Percentiles rank a stretch among this genome's conserved stretches.
Evolutionary conservation across 306 rosid genomes (phyloP).

Genomic region (Coriaria nepalensis): DNA sequence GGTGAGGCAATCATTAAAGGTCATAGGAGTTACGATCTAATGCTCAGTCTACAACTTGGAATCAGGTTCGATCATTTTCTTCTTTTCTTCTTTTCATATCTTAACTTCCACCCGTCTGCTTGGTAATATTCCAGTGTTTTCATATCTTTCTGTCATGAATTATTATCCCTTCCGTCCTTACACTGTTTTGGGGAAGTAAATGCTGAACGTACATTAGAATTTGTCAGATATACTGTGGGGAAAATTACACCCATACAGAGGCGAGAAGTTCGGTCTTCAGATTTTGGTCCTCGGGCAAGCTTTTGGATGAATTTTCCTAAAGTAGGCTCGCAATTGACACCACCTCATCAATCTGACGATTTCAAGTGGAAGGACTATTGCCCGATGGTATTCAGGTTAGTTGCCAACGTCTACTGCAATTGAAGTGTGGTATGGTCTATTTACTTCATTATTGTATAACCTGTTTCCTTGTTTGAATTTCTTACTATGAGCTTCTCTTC

Average conservation of each 20-base stretch:
- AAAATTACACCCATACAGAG: conserved; percentile 95
- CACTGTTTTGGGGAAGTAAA: conserved; percentile 19
- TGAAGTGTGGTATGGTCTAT: not conserved
- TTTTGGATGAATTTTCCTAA: conserved; percentile 98
- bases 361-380: conserved; percentile 99
- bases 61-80: conserved; percentile 51
- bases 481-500: not conserved
- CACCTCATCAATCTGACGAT: conserved; percentile 89
- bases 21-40: conserved; percentile 88
- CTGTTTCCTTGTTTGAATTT: too few relatives aligned
- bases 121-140: not conserved
- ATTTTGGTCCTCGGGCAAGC: conserved; percentile 94
- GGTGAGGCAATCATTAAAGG: conserved; percentile 96
- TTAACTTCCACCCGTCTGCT: not conserved
- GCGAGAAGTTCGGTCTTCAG: conserved; percentile 83
- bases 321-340: conserved; percentile 94
- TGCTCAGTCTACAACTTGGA: conserved; percentile 99
- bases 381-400: conserved; percentile 96
- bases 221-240: conserved; percentile 92
- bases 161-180: conserved; percentile 9
- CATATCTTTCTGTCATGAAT: not conserved
- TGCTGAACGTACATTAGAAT: conserved; percentile 25
- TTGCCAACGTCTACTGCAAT: conserved; percentile 8
- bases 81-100: conserved; percentile 4
- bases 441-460: too few relatives aligned